Evolutionary conservation across 2,329 filamentous ascomycete species (phyloP), one percentile per base, ranked within the genome.

Genomic region (Penicillium crustosum): DNA sequence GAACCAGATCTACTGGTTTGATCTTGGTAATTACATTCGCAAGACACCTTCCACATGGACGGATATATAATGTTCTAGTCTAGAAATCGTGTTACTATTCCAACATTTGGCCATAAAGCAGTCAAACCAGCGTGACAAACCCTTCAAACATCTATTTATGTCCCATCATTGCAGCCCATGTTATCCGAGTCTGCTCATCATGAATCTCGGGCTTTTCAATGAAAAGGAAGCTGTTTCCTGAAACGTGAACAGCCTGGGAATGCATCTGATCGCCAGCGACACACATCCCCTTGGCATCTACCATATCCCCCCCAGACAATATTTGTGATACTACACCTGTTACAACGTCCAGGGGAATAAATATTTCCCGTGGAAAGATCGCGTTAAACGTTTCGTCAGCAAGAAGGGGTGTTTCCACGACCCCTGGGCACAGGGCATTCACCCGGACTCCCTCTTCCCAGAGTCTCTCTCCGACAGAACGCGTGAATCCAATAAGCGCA

Each of bases 401-500:
- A 41, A 77, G 49, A 10, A 78, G 58, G 15, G 73, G 72, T 2
- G 75, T 78, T 49, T 65, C 62, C 12, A 78, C 75, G 1, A 71
- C 73, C 15, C 59, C 58, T 1, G 61, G 63, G 6, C 63, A 65
- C 19, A 65, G 53, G n/a, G 63, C 68, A 53, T 77, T 78, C 1
- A 75, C 73, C 4, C 74, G 69, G 21, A 79, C 70, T 3, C 71
- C 70, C 6, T 77, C 73, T 3, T 65, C 61, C 47, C 69, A 69
- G 54, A 73, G 73, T 4, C 66, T 64, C 4, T 69, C 67, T 0
- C 72, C 71, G 12, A 77, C 71, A 10, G 73, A 68, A 12, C 73
- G 69, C 41, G 73, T 72, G 60, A 78, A 74, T 3, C 76, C 75
- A 1, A 78, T 58, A 0, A 77, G 67, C 3, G 69, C 77, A 51